Percentiles rank a stretch among this genome's conserved stretches.
Evolutionary conservation across 1,139 yeast species (phyloP).

Genomic region (Scheffersomyces illinoinensis): DNA sequence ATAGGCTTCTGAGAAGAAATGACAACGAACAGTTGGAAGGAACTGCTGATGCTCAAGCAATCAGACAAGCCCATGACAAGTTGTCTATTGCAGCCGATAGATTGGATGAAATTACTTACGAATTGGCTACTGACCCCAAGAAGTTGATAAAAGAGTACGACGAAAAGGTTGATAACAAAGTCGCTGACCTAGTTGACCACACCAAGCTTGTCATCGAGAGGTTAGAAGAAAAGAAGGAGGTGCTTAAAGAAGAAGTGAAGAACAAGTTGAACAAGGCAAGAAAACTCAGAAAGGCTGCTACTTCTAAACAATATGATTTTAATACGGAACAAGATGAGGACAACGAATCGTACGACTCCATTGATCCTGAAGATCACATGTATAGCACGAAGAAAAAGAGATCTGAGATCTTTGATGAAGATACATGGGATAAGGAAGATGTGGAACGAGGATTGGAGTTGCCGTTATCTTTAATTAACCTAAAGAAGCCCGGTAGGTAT

Average conservation of each 20-base stretch:
- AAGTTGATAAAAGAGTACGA: slow-evolving; percentile 18
- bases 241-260: neutral
- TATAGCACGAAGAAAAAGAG: neutral
- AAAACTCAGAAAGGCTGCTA: neutral
- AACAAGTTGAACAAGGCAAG: neutral
- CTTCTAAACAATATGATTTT: neutral
- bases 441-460: neutral
- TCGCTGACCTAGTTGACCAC: slow-evolving; percentile 7
- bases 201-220: neutral
- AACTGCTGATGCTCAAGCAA: slow-evolving; percentile 15
- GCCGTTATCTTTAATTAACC: neutral
- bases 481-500: neutral
- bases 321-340: neutral
- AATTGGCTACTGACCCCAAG: slow-evolving; percentile 22
- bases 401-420: neutral
- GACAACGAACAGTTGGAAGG: neutral
- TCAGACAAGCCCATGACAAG: slow-evolving; percentile 24
- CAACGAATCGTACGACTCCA: neutral
- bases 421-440: slow-evolving; percentile 1
- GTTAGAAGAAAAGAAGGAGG: neutral
- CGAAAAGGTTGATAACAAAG: slow-evolving; percentile 22
- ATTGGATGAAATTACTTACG: slow-evolving; percentile 20
- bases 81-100: slow-evolving; percentile 15
- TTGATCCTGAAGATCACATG: neutral
- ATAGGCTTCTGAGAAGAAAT: neutral